Base-by-base conservation (phyloP, 2,329 filamentous ascomycete genomes). In the Fusarium nanum region DNA sequence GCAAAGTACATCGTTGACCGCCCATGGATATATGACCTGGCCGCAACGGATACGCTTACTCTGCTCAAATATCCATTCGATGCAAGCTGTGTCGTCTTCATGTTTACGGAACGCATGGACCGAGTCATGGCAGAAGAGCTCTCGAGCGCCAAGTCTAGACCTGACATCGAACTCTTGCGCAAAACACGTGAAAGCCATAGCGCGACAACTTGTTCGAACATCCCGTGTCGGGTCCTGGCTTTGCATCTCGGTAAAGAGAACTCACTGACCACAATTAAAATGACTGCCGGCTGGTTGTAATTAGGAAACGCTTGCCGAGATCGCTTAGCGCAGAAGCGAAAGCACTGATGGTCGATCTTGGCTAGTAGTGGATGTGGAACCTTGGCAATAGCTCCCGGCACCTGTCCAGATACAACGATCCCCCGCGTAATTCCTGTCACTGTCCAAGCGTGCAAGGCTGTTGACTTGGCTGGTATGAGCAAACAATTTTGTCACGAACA, bases 91-190 rank as follows among this genome's bases (percentile, higher is more conserved):
- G n/a, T n/a, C 0, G 34, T n/a, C 34, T 37, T n/a, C 18, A 37
- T 4, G 0, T 11, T 11, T n/a, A 4, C 16, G 1, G 0, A 11
- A 0, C 34, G 18, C 18, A n/a, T 37, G 3, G 10, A 11, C 34
- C 18, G 1, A 37, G 10, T n/a, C 10, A 37, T 37, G 9, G 0
- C 9, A 37, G 16, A n/a, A 6, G 8, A 11, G 2, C 34, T 11
- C 10, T 6, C 6, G 34, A 37, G 34, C 34, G 34, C 18, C 34
- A 37, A 37, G 34, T 37, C 34, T 2, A n/a, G 34, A 37, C 34
- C 16, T 6, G 16, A n/a, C 34, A 11, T 37, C 11, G 16, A 18
- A 34, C 13, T 34, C 34, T 37, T 7, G 3, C 34, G 18, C 18
- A 37, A 37, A 37, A 37, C 34, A 6, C 6, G 3, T 11, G 10